These are phyloP conservation scores for Diaporthe citrichinensis DNA, from an alignment of 2,329 filamentous ascomycete species.

Conservation along the genomic window DNA sequence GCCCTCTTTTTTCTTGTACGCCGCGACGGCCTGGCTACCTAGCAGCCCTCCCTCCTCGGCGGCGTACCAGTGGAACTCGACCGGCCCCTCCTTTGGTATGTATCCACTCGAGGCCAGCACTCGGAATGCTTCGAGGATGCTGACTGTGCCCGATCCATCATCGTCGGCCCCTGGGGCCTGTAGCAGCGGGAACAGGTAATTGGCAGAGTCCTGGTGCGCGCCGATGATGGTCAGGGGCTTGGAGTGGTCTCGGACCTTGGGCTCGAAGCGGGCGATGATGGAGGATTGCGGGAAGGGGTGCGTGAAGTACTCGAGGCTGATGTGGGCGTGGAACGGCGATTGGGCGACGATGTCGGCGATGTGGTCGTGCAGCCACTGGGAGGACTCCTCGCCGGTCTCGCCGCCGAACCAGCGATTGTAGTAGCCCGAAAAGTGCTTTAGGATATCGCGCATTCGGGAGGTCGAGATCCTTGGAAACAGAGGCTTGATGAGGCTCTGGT, in stretches of 20 bases:
- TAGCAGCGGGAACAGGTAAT: constrained; percentile 77
- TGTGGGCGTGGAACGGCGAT: constrained; percentile 54
- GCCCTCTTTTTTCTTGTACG: constrained; percentile 73
- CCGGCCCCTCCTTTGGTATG: constrained; percentile 54
- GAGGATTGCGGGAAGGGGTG: constrained; percentile 79
- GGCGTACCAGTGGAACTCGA: constrained; percentile 88
- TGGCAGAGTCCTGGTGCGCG: constrained; percentile 82
- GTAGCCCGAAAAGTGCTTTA: constrained; percentile 73
- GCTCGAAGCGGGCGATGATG: constrained; percentile 77
- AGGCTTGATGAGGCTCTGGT: constrained; percentile 69
- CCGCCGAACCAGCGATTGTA: constrained; percentile 71
- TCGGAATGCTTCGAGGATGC: constrained; percentile 79
- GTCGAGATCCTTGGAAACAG: constrained; percentile 72
- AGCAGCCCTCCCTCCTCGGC: constrained; percentile 86
- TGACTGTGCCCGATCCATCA: constrained; percentile 80
- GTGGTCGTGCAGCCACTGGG: constrained; percentile 54
- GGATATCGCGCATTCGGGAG: constrained; percentile 74
- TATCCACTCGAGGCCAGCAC: constrained; percentile 68
- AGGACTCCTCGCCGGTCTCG: constrained; percentile 50
- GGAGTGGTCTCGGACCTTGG: constrained; percentile 53
- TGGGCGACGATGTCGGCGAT: constrained; percentile 52
- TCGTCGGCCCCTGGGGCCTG: constrained; percentile 82
- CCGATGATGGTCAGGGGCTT: constrained; percentile 68
- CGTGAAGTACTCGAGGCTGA: constrained; percentile 65
- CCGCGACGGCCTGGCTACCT: constrained; percentile 80